Evolutionary conservation across 805 yeast genomes (phyloP), one percentile per base, ranked within the genome.

Genomic region (Wickerhamiella kurtzmanii): DNA sequence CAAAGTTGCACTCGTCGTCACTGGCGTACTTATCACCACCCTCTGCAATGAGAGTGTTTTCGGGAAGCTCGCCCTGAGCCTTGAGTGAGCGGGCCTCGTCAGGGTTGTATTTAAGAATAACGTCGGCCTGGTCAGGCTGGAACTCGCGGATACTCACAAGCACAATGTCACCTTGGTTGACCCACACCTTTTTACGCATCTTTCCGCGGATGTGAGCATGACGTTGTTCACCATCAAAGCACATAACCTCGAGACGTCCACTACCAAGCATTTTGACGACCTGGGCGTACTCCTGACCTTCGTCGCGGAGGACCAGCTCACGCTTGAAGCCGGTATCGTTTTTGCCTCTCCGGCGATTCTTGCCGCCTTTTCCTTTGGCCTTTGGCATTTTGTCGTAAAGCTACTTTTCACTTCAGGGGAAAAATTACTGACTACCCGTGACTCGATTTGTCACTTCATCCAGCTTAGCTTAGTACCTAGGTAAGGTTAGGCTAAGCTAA

Each of bases 111-210:
- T 92, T 92, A 68, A 89, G 94, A 49, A 92, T 89, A 57, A 92
- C 96, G 66, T 92, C 99, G 73, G 96, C 92, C 67, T 84, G 94
- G 53, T 85, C 95, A 62, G 89, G 96, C 70, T 92, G 96, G 79
- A 92, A 92, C 62, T 92, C 99, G 75, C 99, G 87, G 60, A 92
- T 77, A 5, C 96, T 88, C 43, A 89, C 92, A 63, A 92, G 73
- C 57, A 92, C 86, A 59, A 92, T 92, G 65, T 92, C 99, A 72
- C 98, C 98, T 67, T 87, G 97, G 43, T 84, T 84, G 86, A 92
- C 88, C 99, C 99, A 92, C 51, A 92, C 98, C 77, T 89, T 92
- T 81, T 92, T 92, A 77, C 99, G 84, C 71, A 92, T 77, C 66
- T 92, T 92, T 60, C 99, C 99, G 76, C 99, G 85, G 63, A 92